Evolutionary conservation across 2,329 filamentous ascomycete species (phyloP).

Genomic region (Claviceps africana): DNA sequence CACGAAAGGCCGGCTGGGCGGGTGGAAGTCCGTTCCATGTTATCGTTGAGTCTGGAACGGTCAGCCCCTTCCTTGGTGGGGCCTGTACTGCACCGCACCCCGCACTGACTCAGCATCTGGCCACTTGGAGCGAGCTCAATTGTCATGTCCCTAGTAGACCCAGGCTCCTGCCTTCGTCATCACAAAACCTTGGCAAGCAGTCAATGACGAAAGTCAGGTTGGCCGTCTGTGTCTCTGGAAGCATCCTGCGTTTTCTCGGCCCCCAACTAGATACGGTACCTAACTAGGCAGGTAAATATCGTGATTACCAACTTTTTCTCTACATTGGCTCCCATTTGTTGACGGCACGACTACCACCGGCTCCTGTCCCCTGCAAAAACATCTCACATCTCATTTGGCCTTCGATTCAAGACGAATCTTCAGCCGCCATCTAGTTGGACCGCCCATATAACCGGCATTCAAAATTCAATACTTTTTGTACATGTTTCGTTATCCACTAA

Average conservation of each 20-base stretch:
- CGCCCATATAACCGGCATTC: neutral
- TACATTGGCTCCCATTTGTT: neutral
- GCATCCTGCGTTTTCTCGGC: too few relatives aligned
- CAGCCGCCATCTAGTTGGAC: too few relatives aligned
- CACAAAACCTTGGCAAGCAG: neutral
- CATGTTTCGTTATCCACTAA: conserved; percentile 2
- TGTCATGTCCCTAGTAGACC: neutral
- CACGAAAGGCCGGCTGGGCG: too few relatives aligned
- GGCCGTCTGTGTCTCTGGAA: too few relatives aligned
- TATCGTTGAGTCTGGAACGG: too few relatives aligned
- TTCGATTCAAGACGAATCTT: neutral
- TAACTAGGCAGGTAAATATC: neutral
- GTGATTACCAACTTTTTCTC: neutral
- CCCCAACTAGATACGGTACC: too few relatives aligned
- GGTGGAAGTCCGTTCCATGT: too few relatives aligned
- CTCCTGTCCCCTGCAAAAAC: neutral
- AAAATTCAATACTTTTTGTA: neutral
- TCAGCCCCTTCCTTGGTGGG: too few relatives aligned
- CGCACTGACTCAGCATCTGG: neutral
- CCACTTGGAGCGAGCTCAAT: neutral
- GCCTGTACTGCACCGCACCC: neutral
- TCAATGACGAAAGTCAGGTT: neutral
- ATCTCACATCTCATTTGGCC: neutral
- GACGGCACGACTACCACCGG: neutral
- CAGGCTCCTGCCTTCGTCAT: neutral